phyloP scores from a whole-genome alignment of 1,139 yeast species.

The Nakaseomyces uthaithaninus region DNA sequence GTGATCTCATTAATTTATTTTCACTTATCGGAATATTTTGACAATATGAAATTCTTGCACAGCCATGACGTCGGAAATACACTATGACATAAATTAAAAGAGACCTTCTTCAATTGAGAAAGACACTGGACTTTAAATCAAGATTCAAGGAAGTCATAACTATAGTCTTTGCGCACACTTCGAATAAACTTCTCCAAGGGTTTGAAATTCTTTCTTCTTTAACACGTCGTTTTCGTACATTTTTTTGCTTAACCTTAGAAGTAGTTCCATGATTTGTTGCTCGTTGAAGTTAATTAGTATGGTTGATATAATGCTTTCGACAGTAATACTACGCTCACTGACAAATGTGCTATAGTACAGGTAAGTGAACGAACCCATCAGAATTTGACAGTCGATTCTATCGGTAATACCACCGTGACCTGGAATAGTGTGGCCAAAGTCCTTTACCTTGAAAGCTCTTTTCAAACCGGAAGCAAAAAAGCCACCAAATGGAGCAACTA shows the following conservation, averaged over 20 bases:
- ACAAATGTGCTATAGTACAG: constrained; percentile 88
- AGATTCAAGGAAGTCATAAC: no score
- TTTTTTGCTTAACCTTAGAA: constrained; percentile 30
- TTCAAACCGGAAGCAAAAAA: constrained; percentile 95
- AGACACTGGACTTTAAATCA: no score
- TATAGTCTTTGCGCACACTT: constrained; percentile 5
- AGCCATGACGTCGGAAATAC: no score
- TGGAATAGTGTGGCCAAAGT: constrained; percentile 86
- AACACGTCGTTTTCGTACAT: not conserved
- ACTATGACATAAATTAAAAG: no score
- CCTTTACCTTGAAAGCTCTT: constrained; percentile 93
- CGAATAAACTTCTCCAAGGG: constrained; percentile 1
- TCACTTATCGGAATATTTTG: no score
- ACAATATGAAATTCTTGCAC: no score
- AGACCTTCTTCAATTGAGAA: no score
- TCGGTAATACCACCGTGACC: constrained; percentile 99
- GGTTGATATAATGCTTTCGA: constrained; percentile 66
- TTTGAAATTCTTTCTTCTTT: constrained; percentile 2
- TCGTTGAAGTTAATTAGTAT: constrained; percentile 64
- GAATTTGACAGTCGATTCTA: constrained; percentile 93
- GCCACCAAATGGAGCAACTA: constrained; percentile 98
- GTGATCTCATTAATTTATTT: no score
- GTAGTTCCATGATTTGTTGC: constrained; percentile 57
- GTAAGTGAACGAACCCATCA: constrained; percentile 94
- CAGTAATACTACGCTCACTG: constrained; percentile 60